Evolutionary conservation across 1,284 basidiomycete genomes (phyloP).

Genomic region (Coniferiporia weirii): DNA sequence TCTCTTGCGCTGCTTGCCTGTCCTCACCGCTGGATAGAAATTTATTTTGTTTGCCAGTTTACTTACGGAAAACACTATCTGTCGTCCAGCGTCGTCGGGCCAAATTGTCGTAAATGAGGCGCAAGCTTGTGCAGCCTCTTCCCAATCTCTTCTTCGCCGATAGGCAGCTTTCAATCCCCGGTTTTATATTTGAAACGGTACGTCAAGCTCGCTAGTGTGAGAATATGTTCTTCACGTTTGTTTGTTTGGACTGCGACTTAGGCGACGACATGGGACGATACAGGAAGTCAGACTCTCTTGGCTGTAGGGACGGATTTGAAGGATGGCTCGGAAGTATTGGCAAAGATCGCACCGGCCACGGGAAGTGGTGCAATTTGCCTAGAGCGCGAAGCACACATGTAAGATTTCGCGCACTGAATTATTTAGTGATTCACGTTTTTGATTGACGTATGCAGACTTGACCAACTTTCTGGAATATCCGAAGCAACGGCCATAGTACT

Average conservation of each 20-base stretch:
- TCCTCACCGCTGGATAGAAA: neutral
- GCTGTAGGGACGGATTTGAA: slow-evolving; percentile 65
- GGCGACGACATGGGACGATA: slow-evolving; percentile 63
- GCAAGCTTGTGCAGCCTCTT: slow-evolving; percentile 34
- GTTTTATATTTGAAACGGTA: slow-evolving; percentile 66
- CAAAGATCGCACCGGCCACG: slow-evolving; percentile 65
- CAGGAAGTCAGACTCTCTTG: slow-evolving; percentile 61
- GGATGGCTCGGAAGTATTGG: slow-evolving; percentile 60
- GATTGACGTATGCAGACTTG: slow-evolving; percentile 36
- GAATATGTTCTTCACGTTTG: neutral
- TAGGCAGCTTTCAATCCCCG: slow-evolving; percentile 55
- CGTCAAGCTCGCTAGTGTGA: slow-evolving; percentile 5
- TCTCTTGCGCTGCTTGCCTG: no score
- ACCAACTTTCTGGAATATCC: slow-evolving; percentile 43
- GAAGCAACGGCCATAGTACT: slow-evolving; percentile 49
- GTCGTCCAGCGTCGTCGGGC: neutral
- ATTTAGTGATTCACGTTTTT: neutral
- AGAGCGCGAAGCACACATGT: slow-evolving; percentile 69
- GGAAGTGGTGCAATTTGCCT: slow-evolving; percentile 66
- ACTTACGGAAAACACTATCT: neutral
- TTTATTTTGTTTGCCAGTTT: neutral
- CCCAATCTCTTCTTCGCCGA: slow-evolving; percentile 41
- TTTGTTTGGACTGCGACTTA: slow-evolving; percentile 24
- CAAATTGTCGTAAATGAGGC: slow-evolving; percentile 18
- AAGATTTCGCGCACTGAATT: slow-evolving; percentile 23